Evolutionary conservation across 2,329 filamentous ascomycete genomes (phyloP).

Genomic region (Zopfia rhizophila): DNA sequence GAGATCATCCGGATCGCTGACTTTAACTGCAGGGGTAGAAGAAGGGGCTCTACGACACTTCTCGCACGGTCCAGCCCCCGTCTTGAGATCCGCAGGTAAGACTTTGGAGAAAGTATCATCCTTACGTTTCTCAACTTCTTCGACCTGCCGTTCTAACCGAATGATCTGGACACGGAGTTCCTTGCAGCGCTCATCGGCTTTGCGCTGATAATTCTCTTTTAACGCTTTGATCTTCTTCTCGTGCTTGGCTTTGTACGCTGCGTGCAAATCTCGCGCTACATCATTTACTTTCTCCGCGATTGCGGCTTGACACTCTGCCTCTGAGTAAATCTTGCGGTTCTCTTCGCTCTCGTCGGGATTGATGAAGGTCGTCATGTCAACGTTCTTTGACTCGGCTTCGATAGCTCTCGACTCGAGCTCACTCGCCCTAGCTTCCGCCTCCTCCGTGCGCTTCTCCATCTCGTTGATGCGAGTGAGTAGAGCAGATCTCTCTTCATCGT

Average conservation of each 20-base stretch:
- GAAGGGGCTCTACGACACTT: conserved; percentile 21
- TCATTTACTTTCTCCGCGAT: conserved; percentile 90
- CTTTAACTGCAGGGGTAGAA: conserved; percentile 17
- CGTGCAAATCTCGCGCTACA: conserved; percentile 81
- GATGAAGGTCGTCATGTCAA: conserved; percentile 71
- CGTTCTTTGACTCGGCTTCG: conserved; percentile 73
- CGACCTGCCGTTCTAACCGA: conserved; percentile 77
- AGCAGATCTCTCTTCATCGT: conserved; percentile 83
- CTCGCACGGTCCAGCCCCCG: conserved; percentile 18
- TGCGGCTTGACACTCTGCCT: conserved; percentile 66
- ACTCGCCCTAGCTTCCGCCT: conserved; percentile 78
- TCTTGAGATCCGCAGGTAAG: conserved; percentile 32
- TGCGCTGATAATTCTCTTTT: conserved; percentile 81
- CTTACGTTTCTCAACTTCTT: conserved; percentile 73
- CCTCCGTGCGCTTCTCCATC: conserved; percentile 77
- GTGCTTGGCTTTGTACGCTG: conserved; percentile 96
- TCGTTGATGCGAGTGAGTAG: conserved; percentile 78
- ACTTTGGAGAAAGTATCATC: conserved; percentile 73
- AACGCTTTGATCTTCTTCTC: conserved; percentile 94
- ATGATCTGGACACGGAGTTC: conserved; percentile 79
- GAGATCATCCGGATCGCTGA: conserved; percentile 51
- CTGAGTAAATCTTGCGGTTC: conserved; percentile 50
- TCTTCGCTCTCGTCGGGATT: conserved; percentile 48
- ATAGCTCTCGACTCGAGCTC: conserved; percentile 67
- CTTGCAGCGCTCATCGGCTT: conserved; percentile 87